Evolutionary conservation across 306 rosid genomes (phyloP).

Genomic region (Vigna nakashimae): DNA sequence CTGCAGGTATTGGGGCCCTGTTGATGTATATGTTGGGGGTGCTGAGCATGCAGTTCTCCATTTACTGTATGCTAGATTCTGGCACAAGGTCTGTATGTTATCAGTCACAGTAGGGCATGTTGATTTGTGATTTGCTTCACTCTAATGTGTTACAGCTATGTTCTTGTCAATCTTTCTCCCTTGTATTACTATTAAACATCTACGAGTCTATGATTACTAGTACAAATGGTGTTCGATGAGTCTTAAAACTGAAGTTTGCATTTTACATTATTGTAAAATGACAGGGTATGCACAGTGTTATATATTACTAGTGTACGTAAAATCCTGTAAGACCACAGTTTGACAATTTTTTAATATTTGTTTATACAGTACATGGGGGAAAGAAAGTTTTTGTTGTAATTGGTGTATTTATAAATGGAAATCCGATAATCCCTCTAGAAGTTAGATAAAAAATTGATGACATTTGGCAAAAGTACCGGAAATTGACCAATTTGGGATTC

Average conservation of each 20-base stretch:
- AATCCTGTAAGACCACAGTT: slow-evolving; percentile 8
- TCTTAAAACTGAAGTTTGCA: slow-evolving; percentile 1
- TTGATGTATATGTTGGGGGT: slow-evolving; percentile 96
- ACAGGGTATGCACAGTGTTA: neutral
- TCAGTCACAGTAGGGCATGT: slow-evolving; percentile 24
- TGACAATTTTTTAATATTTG: slow-evolving; percentile 1
- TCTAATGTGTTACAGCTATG: slow-evolving; percentile 29
- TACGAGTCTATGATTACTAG: neutral
- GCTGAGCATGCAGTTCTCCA: slow-evolving; percentile 99
- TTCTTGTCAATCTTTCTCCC: slow-evolving; percentile 30
- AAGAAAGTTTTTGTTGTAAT: slow-evolving; percentile 20
- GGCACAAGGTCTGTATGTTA: slow-evolving; percentile 89
- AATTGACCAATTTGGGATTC: slow-evolving; percentile 21
- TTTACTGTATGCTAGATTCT: slow-evolving; percentile 94
- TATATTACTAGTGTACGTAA: neutral
- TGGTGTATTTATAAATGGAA: slow-evolving; percentile 21
- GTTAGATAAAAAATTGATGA: slow-evolving; percentile 28
- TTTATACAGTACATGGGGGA: neutral
- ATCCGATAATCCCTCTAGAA: slow-evolving; percentile 18
- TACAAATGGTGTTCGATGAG: slow-evolving; percentile 21
- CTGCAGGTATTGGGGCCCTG: slow-evolving; percentile 95
- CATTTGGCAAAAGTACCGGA: slow-evolving; percentile 31
- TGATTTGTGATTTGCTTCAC: slow-evolving; percentile 35
- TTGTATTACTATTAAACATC: slow-evolving; percentile 12
- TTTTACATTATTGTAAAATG: slow-evolving; percentile 22